Percentiles rank a stretch among this genome's conserved stretches.
Conservation (phyloP, 192 early-diverging fungal species). For the Backusella psychrophila region DNA sequence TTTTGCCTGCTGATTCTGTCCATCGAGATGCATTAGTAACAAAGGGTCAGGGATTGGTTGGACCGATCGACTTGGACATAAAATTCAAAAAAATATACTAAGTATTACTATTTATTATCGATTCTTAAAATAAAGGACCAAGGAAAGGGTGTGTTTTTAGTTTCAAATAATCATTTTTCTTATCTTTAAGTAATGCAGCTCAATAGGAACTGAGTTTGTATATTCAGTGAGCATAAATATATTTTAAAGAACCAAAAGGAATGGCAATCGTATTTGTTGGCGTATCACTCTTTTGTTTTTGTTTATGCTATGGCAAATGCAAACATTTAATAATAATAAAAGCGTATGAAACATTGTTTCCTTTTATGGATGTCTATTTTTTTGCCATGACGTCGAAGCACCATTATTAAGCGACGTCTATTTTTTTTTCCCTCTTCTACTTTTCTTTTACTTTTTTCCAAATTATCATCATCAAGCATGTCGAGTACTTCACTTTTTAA, state of each 20-base stretch:
- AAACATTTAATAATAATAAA: background rate
- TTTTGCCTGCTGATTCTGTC: slow-evolving; percentile 18
- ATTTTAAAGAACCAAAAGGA: background rate
- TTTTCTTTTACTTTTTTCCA: background rate
- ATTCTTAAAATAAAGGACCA: too few relatives aligned
- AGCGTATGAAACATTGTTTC: background rate
- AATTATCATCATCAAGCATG: slow-evolving; percentile 16
- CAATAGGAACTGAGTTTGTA: background rate
- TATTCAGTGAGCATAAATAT: background rate
- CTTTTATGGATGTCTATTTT: background rate
- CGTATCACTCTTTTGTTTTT: background rate
- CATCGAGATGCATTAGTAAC: slow-evolving; percentile 7
- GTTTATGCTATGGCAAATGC: background rate
- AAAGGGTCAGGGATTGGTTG: slow-evolving; percentile 4
- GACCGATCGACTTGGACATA: background rate
- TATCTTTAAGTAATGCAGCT: too few relatives aligned
- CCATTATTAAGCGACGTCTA: background rate
- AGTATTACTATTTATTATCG: background rate
- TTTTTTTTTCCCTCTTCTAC: background rate
- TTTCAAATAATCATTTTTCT: too few relatives aligned
- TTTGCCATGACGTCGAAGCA: background rate
- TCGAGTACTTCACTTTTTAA: slow-evolving; percentile 47
- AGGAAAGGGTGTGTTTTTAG: too few relatives aligned
- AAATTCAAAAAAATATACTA: slow-evolving; percentile 16
- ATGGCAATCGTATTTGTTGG: too few relatives aligned